phyloP scores from a whole-genome alignment of 495 filamentous ascomycete genomes.

The Penicillium alfredii region DNA sequence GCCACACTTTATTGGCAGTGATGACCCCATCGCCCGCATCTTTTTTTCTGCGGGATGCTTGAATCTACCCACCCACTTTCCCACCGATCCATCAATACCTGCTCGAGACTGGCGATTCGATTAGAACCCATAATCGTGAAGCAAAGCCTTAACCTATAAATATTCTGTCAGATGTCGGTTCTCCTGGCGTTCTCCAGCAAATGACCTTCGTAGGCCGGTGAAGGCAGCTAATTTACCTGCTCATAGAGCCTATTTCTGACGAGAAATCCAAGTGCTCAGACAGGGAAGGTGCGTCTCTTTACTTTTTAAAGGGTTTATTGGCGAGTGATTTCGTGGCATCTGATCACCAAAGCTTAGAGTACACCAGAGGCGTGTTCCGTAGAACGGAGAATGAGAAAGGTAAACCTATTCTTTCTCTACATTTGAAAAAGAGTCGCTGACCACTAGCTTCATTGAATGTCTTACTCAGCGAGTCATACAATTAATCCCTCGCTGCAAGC shows the following conservation, averaged over 20 bases:
- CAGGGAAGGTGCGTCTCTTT: constrained; percentile 6
- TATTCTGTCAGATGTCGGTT: constrained; percentile 2
- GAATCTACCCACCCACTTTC: not conserved
- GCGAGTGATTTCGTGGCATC: not conserved
- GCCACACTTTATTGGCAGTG: not conserved
- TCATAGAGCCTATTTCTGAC: constrained; percentile 2
- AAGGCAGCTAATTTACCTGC: constrained; percentile 3
- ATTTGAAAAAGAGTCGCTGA: constrained; percentile 3
- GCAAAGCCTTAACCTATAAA: constrained; percentile 1
- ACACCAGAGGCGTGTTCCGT: constrained; percentile 1
- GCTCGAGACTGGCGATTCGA: too few species aligned
- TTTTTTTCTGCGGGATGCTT: constrained; percentile 1
- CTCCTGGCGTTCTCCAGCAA: not conserved
- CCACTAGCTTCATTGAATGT: not conserved
- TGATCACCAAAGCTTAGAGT: not conserved
- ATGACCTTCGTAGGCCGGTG: not conserved
- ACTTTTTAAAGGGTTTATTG: not conserved
- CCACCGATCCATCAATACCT: too few species aligned
- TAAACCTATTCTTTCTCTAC: constrained; percentile 4
- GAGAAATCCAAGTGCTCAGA: constrained; percentile 1
- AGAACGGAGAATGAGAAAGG: constrained; percentile 4
- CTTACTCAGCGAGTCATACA: constrained; percentile 1
- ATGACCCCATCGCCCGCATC: not conserved
- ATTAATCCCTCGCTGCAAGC: constrained; percentile 2
- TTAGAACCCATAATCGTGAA: too few species aligned